Evolutionary conservation across 2,329 filamentous ascomycete genomes (phyloP).

Genomic region (Aspergillus sergii): DNA sequence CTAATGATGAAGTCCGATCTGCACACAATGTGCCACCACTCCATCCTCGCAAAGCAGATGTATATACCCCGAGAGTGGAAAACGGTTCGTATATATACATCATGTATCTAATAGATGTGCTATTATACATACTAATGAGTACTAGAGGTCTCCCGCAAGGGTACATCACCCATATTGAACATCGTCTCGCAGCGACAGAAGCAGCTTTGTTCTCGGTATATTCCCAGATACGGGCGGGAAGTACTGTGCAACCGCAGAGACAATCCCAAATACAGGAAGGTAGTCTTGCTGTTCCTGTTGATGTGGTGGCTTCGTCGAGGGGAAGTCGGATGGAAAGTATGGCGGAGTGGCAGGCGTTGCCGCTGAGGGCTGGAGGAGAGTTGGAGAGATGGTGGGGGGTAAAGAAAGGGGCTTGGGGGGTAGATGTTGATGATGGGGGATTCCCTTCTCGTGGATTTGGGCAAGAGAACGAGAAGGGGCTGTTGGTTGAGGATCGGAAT

Average conservation of each 20-base stretch:
- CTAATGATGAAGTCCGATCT: constrained; percentile 18
- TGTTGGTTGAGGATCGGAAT: background rate
- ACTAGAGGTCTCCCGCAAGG: constrained; percentile 31
- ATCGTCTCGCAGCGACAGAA: constrained; percentile 37
- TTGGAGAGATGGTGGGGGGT: constrained; percentile 9
- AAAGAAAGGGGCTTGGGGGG: background rate
- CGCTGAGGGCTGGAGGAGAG: constrained; percentile 1
- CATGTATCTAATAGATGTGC: too few relatives aligned
- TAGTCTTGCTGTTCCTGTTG: background rate
- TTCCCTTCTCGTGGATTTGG: background rate
- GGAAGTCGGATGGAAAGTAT: constrained; percentile 1
- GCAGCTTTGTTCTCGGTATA: constrained; percentile 28
- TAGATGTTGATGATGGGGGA: background rate
- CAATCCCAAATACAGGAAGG: background rate
- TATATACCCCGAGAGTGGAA: constrained; percentile 23
- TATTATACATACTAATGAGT: background rate
- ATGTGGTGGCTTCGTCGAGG: background rate
- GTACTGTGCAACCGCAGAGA: background rate
- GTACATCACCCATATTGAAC: constrained; percentile 44
- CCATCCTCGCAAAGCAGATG: constrained; percentile 12
- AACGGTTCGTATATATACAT: constrained; percentile 13
- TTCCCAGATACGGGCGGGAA: constrained; percentile 8
- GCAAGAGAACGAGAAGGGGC: background rate
- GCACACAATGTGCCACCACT: constrained; percentile 18
- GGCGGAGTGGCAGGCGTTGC: constrained; percentile 8